phyloP scores from a whole-genome alignment of 352 stramenopile genomes.

The Pythium pyrilobum region DNA sequence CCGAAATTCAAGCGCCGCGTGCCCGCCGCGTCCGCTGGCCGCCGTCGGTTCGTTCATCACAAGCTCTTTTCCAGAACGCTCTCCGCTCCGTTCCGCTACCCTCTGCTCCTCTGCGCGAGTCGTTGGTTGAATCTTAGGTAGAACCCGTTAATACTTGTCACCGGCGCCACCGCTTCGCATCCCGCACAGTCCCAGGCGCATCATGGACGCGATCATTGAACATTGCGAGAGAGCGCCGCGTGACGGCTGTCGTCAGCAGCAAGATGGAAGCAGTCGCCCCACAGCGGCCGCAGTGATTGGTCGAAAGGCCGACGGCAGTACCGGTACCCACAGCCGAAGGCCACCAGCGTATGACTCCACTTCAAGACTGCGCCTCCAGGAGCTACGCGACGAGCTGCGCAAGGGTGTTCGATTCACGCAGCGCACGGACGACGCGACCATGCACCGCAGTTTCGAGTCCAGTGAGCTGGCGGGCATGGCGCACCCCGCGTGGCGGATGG shows the following conservation, averaged over 20 bases:
- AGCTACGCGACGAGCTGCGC: slow-evolving; percentile 8
- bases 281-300: not conserved
- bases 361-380: not conserved
- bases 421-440: not conserved
- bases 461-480: not conserved
- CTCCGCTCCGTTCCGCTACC: not conserved
- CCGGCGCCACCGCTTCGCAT: not conserved
- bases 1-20: too few species aligned
- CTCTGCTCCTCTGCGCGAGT: too few species aligned
- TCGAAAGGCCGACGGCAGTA: slow-evolving; percentile 6
- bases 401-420: slow-evolving; percentile 7
- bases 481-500: not conserved
- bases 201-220: slow-evolving; percentile 10
- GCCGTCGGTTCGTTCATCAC: not conserved
- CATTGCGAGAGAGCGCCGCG: slow-evolving; percentile 6
- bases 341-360: not conserved
- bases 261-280: not conserved
- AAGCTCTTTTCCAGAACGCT: not conserved
- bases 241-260: too few species aligned
- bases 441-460: not conserved
- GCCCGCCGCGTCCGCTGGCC: too few species aligned
- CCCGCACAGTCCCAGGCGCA: not conserved
- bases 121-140: too few species aligned
- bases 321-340: not conserved
- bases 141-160: not conserved